Evolutionary conservation across 2,329 filamentous ascomycete species (phyloP), one percentile per base, ranked within the genome.

Genomic region (Trichoderma asperellum): DNA sequence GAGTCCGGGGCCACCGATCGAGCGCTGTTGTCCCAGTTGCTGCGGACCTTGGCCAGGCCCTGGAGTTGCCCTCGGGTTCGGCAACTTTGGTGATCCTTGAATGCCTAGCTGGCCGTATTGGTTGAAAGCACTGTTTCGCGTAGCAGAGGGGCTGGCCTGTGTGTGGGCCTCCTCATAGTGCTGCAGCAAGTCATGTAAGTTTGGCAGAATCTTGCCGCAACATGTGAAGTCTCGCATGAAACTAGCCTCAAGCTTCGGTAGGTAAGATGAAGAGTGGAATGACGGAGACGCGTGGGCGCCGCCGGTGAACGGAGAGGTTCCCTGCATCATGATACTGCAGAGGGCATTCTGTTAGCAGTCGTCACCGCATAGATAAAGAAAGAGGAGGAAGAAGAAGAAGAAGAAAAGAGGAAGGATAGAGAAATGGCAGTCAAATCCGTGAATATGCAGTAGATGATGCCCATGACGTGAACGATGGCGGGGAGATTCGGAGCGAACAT

Each of bases 181-280:
- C 78, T 97, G 94, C 58, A 99, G 85, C 58, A 99, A 86, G 77
- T 98, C 96, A 82, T 99, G 96, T 74, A 99, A 87, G 62, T 94
- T 96, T 29, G 94, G 92, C 73, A 97, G 87, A 37, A 91, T 95
- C 75, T 93, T 88, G 76, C 94, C 94, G 81, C 96, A 99, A 83
- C 96, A 99, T 64, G 91, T 91, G 81, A 98, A 98, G 82, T 98
- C 94, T 80, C 91, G 91, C 93, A 98, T 96, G 80, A 97, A 99
- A 77, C 95, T 96, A 71, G 95, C 95, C 81, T 99, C 96, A 77
- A 97, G 89, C 80, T 97, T 97, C 11, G 94, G 95, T 1, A 97
- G 87, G 78, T 98, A 98, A 32, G 96, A 98, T 7, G 94, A 97
- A 0, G 95, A 98, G 80, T 98, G 95, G 76, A 93, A 96, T 1